These are phyloP conservation scores for Populus hybrid DNA, from an alignment of 441 rosid genomes.

Conservation along the genomic window DNA sequence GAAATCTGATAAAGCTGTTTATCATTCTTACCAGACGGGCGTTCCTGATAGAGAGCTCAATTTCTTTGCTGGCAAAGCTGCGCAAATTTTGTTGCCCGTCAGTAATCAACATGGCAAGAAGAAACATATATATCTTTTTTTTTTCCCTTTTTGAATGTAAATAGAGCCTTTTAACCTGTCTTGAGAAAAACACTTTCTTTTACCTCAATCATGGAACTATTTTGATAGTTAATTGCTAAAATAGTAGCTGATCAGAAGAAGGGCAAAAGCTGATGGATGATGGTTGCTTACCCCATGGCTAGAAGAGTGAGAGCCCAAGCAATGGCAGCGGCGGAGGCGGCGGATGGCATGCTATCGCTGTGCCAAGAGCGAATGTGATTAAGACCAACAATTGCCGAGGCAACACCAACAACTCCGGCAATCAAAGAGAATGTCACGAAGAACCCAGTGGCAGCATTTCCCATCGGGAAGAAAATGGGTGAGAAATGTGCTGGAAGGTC, in stretches of 20 bases:
- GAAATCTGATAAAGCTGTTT: background rate
- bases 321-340: constrained; percentile 66
- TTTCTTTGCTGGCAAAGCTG: constrained; percentile 90
- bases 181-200: background rate
- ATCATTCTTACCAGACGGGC: too few relatives aligned
- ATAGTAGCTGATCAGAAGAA: background rate
- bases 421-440: constrained; percentile 72
- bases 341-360: constrained; percentile 57
- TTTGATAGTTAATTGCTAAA: background rate
- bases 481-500: constrained; percentile 92
- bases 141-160: too few relatives aligned
- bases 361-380: constrained; percentile 68
- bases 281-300: constrained; percentile 69
- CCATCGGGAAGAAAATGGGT: constrained; percentile 89
- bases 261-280: background rate
- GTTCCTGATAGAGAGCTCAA: constrained; percentile 56
- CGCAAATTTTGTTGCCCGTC: constrained; percentile 5
- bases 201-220: background rate
- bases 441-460: constrained; percentile 94
- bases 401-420: constrained; percentile 87
- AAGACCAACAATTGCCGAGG: constrained; percentile 61
- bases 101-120: background rate
- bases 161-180: background rate
- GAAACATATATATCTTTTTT: too few relatives aligned
- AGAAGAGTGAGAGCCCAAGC: constrained; percentile 90